These are phyloP conservation scores for Plectosphaerella sp. DNA, from an alignment of 2,329 filamentous ascomycete genomes.

Conservation along the genomic window DNA sequence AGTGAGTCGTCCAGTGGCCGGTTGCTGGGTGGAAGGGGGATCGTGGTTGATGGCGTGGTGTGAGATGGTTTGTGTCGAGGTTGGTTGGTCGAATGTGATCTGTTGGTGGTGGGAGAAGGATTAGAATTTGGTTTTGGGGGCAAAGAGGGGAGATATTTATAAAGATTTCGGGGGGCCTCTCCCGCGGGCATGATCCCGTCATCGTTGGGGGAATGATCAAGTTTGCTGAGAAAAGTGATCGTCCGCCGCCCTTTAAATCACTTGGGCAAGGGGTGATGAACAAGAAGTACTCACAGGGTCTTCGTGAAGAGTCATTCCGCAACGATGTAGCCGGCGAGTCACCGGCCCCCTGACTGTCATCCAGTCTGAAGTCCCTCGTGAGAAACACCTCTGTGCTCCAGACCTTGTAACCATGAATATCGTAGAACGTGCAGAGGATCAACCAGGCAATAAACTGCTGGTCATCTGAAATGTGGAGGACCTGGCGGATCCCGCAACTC, in stretches of 20 bases:
- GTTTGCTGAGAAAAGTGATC: too few species aligned
- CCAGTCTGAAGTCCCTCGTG: constrained; percentile 2
- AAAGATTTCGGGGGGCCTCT: too few species aligned
- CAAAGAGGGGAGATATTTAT: too few species aligned
- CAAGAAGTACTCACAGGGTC: neutral
- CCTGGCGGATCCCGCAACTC: constrained; percentile 40
- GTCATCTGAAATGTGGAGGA: constrained; percentile 25
- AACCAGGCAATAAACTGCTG: constrained; percentile 39
- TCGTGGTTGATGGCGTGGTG: neutral
- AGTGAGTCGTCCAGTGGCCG: neutral
- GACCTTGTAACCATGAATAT: constrained; percentile 30
- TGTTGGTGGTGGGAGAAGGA: too few species aligned
- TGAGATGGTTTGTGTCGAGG: neutral
- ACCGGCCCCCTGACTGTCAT: neutral
- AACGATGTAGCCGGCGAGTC: constrained; percentile 2
- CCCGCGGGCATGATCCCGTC: too few species aligned
- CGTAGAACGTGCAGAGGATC: constrained; percentile 42
- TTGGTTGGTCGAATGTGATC: too few species aligned
- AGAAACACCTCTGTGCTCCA: constrained; percentile 43
- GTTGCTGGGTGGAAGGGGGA: neutral
- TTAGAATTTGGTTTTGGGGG: too few species aligned
- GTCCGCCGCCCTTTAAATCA: neutral
- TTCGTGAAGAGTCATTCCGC: neutral
- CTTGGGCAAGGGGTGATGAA: too few species aligned
- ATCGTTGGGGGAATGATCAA: too few species aligned